phyloP scores from a whole-genome alignment of 352 stramenopile genomes.

The Pythium brassicae region DNA sequence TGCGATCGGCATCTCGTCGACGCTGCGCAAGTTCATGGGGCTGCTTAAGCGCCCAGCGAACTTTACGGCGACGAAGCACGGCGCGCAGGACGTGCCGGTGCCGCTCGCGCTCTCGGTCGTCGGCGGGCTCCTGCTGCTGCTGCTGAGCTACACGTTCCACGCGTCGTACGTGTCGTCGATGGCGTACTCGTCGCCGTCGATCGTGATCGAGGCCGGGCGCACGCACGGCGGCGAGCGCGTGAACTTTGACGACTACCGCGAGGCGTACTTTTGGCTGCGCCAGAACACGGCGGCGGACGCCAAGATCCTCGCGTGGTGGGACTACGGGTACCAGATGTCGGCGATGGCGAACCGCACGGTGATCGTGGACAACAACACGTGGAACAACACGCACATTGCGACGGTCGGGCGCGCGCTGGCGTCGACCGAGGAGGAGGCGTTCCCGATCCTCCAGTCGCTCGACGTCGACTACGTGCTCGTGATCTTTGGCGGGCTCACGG shows the following conservation, averaged over 20 bases:
- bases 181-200: constrained; percentile 76
- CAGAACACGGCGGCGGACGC: constrained; percentile 62
- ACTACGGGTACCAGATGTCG: constrained; percentile 86
- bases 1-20: constrained; percentile 69
- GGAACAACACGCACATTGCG: constrained; percentile 97
- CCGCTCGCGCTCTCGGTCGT: constrained; percentile 53
- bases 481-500: constrained; percentile 63
- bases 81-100: constrained; percentile 61
- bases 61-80: constrained; percentile 44
- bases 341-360: constrained; percentile 79
- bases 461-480: constrained; percentile 81
- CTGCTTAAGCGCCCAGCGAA: constrained; percentile 55
- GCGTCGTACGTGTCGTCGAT: constrained; percentile 81
- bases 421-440: constrained; percentile 60
- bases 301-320: constrained; percentile 81
- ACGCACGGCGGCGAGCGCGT: constrained; percentile 32
- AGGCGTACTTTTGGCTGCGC: constrained; percentile 78
- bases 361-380: constrained; percentile 95
- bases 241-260: constrained; percentile 73
- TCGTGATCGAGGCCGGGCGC: constrained; percentile 65
- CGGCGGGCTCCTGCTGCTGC: constrained; percentile 52
- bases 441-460: constrained; percentile 69
- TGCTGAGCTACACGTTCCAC: constrained; percentile 88
- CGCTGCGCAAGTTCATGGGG: constrained; percentile 78
- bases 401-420: constrained; percentile 86